Percentiles rank a stretch among this genome's conserved stretches.
These are phyloP conservation scores for Sphaerulina populicola DNA, from an alignment of 2,329 filamentous ascomycete species.

Conservation along the genomic window DNA sequence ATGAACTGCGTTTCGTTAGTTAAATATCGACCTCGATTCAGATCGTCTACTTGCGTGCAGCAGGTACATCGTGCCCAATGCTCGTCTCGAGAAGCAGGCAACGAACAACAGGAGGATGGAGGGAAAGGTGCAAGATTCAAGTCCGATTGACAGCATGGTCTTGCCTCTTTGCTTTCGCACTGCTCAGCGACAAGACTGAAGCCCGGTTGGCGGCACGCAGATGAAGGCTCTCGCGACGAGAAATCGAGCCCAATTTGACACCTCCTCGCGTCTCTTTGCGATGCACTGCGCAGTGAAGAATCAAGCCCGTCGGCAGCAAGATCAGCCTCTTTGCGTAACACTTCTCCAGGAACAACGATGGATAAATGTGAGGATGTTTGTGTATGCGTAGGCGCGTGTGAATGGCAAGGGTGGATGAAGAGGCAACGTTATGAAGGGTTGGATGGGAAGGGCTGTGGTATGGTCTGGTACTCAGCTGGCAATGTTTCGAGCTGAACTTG, in stretches of 20 bases:
- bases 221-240: conserved; percentile 9
- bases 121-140: conserved; percentile 10
- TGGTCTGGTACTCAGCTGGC: neutral
- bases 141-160: conserved; percentile 12
- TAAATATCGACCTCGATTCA: neutral
- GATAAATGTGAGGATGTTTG: neutral
- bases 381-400: neutral
- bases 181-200: conserved; percentile 5
- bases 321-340: conserved; percentile 10
- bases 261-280: conserved; percentile 9
- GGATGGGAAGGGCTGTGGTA: no score
- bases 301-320: conserved; percentile 7
- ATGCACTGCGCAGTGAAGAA: conserved; percentile 1
- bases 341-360: neutral
- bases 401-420: neutral
- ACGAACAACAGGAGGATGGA: conserved; percentile 1
- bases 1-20: conserved; percentile 7
- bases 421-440: neutral
- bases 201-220: conserved; percentile 6
- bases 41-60: conserved; percentile 12
- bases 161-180: conserved; percentile 12
- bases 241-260: conserved; percentile 8
- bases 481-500: neutral
- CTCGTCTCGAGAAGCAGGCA: conserved; percentile 4
- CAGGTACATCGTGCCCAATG: conserved; percentile 5